A percentile compares a stretch with the other conserved stretches of the same genome.
Conservation (phyloP, 2,329 filamentous ascomycete species). For the Penicillium sumatraense region DNA sequence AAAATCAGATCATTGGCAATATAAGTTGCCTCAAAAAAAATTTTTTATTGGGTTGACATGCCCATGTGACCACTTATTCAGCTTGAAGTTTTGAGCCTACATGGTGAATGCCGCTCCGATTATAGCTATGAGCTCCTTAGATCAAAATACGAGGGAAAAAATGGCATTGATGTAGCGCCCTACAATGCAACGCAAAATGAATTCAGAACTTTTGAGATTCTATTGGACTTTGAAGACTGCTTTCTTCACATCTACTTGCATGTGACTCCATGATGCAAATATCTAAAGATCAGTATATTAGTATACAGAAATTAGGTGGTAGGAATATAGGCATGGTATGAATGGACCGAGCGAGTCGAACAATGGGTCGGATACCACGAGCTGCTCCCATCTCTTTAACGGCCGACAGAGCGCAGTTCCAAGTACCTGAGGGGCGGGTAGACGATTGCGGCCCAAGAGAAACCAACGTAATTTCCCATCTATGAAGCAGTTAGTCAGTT, state of each 20-base stretch:
- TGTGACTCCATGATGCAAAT: background rate
- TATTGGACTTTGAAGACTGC: background rate
- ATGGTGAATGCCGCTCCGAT: too few relatives aligned
- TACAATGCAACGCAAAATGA: background rate
- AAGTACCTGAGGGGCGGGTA: conserved; percentile 59
- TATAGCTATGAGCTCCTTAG: too few relatives aligned
- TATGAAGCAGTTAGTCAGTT: conserved; percentile 17
- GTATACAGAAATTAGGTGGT: background rate
- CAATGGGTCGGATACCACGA: background rate
- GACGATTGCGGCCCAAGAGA: conserved; percentile 62
- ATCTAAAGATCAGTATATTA: background rate
- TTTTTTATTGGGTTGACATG: too few relatives aligned
- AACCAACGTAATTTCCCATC: conserved; percentile 66
- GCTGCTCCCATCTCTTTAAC: conserved; percentile 37
- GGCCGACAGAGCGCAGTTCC: conserved; percentile 56
- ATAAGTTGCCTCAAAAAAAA: background rate
- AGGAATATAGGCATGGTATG: background rate
- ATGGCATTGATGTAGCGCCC: background rate
- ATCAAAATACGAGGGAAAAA: background rate
- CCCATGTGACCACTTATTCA: too few relatives aligned
- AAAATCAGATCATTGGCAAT: too few relatives aligned
- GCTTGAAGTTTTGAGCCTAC: too few relatives aligned
- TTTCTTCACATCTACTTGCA: background rate
- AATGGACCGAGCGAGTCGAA: background rate
- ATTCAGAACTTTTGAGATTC: background rate